Evolutionary conservation across 2,329 filamentous ascomycete genomes (phyloP).

Genomic region (Aaosphaeria arxii): DNA sequence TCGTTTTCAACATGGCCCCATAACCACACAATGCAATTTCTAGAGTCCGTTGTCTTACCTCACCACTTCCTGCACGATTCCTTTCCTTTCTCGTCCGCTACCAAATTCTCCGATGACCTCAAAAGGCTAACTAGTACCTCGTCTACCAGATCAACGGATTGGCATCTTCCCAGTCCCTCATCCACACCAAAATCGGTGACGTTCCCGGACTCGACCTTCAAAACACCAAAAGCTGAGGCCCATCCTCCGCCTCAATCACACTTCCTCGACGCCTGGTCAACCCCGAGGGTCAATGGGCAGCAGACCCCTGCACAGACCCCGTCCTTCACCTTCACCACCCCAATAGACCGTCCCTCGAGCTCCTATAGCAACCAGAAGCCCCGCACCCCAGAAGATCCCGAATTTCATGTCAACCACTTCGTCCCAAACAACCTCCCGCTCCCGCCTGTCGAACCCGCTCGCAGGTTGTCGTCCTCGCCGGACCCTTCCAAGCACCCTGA

Average conservation of each 20-base stretch:
- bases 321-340: constrained; percentile 34
- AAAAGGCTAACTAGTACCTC: constrained; percentile 26
- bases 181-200: constrained; percentile 46
- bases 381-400: constrained; percentile 37
- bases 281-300: constrained; percentile 41
- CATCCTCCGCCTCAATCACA: constrained; percentile 41
- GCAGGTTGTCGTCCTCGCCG: constrained; percentile 58
- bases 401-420: constrained; percentile 62
- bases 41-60: no score
- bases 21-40: no score
- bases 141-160: constrained; percentile 42
- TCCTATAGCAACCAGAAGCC: constrained; percentile 33
- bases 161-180: constrained; percentile 50
- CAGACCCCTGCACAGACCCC: constrained; percentile 43
- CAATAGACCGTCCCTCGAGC: constrained; percentile 28
- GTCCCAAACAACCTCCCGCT: constrained; percentile 54
- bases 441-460: constrained; percentile 59
- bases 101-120: constrained; percentile 1
- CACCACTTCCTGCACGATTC: no score
- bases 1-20: no score
- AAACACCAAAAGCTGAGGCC: constrained; percentile 44
- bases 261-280: constrained; percentile 51
- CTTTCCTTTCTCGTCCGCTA: no score
- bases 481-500: constrained; percentile 29
- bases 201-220: constrained; percentile 39